A percentile compares a stretch with the other conserved stretches of the same genome.
These are phyloP conservation scores for Sarocladiaceae sp. DNA, from an alignment of 2,329 filamentous ascomycete genomes.

Conservation along the genomic window DNA sequence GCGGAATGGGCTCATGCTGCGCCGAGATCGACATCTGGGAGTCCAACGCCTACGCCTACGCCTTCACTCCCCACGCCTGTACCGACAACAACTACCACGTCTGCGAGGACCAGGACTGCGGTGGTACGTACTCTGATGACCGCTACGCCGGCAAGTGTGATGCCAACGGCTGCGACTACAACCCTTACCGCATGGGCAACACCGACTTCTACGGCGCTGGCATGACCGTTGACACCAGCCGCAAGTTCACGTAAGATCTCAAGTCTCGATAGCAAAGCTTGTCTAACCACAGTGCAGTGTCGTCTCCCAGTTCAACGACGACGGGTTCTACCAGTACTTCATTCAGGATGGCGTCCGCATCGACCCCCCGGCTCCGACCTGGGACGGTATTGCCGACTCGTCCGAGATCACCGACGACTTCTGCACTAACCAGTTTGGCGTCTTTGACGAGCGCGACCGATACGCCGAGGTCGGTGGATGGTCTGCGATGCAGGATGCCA, in stretches of 20 bases:
- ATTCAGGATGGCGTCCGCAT: constrained; percentile 53
- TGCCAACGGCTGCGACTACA: constrained; percentile 60
- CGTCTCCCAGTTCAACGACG: constrained; percentile 50
- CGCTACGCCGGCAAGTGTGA: constrained; percentile 56
- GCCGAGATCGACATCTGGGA: constrained; percentile 21
- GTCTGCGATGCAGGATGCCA: constrained; percentile 45
- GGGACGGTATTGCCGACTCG: constrained; percentile 51
- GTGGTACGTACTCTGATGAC: constrained; percentile 39
- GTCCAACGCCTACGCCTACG: constrained; percentile 19
- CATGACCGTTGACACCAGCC: constrained; percentile 51
- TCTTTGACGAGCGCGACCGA: constrained; percentile 43
- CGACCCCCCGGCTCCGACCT: constrained; percentile 39
- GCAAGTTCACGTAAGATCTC: constrained; percentile 38
- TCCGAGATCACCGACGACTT: constrained; percentile 52
- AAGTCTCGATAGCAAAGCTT: background rate
- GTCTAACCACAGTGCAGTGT: constrained; percentile 29
- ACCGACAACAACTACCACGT: constrained; percentile 30
- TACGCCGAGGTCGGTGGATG: constrained; percentile 53
- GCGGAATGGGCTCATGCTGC: constrained; percentile 18
- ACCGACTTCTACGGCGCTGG: constrained; percentile 53
- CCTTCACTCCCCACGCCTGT: constrained; percentile 19
- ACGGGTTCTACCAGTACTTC: constrained; percentile 53
- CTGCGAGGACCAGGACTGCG: constrained; percentile 28
- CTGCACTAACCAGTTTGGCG: constrained; percentile 49
- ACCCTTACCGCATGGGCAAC: constrained; percentile 57